phyloP scores from a whole-genome alignment of 2,329 filamentous ascomycete genomes.

The Diaporthe sp. region DNA sequence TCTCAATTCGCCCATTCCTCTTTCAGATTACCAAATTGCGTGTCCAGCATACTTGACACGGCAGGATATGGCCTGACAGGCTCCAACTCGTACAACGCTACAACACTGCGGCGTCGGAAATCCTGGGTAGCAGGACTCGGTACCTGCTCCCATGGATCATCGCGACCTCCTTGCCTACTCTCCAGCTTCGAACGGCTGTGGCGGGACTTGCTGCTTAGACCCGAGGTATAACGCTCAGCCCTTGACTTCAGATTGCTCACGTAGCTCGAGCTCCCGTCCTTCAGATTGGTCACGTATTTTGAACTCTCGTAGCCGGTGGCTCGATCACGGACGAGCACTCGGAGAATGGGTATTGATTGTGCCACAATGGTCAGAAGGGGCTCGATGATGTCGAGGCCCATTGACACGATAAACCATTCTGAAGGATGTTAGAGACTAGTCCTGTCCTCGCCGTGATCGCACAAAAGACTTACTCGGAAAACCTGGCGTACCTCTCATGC shows the following conservation, averaged over 20 bases:
- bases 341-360: constrained; percentile 24
- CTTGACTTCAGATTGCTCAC: constrained; percentile 2
- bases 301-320: constrained; percentile 8
- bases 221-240: neutral
- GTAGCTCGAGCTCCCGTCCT: neutral
- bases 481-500: neutral
- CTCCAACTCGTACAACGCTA: constrained; percentile 14
- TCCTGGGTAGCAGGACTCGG: neutral
- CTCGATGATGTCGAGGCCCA: constrained; percentile 23
- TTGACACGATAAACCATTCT: constrained; percentile 20
- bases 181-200: neutral
- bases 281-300: neutral
- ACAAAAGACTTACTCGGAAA: neutral
- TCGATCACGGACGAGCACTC: constrained; percentile 18
- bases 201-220: neutral
- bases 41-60: constrained; percentile 13
- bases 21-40: constrained; percentile 3
- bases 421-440: neutral
- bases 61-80: constrained; percentile 9
- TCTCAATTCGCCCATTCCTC: constrained; percentile 13
- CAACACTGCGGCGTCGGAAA: neutral
- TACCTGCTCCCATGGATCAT: constrained; percentile 7
- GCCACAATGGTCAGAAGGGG: constrained; percentile 26
- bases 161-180: neutral
- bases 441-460: neutral